Evolutionary conservation across 371 early-diverging fungal genomes (phyloP).

Genomic region (Apophysomyces variabilis): DNA sequence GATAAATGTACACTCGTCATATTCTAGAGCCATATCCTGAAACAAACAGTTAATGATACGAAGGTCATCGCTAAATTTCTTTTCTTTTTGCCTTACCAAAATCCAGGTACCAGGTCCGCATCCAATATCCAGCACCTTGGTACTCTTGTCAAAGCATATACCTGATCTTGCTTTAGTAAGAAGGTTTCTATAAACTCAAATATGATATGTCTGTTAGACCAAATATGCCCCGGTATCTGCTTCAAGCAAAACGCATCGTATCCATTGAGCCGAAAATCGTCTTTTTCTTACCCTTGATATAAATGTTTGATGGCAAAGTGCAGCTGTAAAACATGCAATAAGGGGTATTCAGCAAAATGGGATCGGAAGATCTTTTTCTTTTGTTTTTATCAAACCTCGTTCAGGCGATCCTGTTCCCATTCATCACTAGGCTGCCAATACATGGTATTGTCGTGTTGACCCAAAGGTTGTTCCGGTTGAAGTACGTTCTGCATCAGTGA

Average conservation of each 20-base stretch:
- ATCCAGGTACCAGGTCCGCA: constrained; percentile 61
- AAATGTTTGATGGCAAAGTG: constrained; percentile 6
- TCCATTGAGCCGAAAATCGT: neutral
- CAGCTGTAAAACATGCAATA: neutral
- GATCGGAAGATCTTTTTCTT: neutral
- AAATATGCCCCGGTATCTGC: neutral
- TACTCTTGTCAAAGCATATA: neutral
- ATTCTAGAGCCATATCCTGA: constrained; percentile 61
- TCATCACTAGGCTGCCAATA: constrained; percentile 1
- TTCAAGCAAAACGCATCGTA: neutral
- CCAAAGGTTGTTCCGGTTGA: neutral
- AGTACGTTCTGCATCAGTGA: neutral
- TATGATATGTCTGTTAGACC: too few species aligned
- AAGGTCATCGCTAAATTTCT: neutral
- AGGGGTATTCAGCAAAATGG: too few species aligned
- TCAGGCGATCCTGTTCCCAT: constrained; percentile 3
- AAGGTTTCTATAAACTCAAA: neutral
- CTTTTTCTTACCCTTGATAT: neutral
- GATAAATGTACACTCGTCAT: constrained; percentile 53
- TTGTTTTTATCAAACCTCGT: neutral
- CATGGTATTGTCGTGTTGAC: neutral
- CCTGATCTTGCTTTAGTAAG: neutral
- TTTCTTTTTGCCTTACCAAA: constrained; percentile 32
- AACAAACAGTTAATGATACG: neutral
- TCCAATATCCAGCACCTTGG: constrained; percentile 44